phyloP scores from a whole-genome alignment of 1,284 basidiomycete species.

The Ustilago trichophora region DNA sequence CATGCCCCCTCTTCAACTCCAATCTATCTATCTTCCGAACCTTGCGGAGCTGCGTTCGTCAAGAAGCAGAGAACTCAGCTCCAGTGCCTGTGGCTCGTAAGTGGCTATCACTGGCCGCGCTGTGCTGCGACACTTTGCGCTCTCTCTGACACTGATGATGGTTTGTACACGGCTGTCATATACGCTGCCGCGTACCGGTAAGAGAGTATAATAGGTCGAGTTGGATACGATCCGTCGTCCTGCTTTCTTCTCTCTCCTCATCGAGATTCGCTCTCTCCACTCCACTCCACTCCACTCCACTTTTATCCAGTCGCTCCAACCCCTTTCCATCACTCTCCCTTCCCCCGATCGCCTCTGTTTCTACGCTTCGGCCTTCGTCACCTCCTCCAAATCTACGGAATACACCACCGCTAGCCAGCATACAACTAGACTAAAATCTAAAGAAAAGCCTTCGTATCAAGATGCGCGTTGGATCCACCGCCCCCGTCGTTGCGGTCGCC shows the following conservation, averaged over 20 bases:
- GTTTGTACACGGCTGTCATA: no score
- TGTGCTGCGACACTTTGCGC: no score
- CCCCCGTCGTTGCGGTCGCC: conserved; percentile 14
- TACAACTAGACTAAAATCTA: neutral
- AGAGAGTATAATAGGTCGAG: conserved; percentile 19
- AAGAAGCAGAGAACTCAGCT: no score
- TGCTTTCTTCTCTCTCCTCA: conserved; percentile 5
- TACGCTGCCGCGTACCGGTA: no score
- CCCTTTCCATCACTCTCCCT: no score
- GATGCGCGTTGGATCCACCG: conserved; percentile 20
- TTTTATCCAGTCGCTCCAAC: neutral
- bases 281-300: conserved; percentile 6
- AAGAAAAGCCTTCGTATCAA: conserved; percentile 2
- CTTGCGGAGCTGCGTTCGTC: no score
- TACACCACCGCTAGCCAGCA: neutral
- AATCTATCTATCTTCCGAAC: neutral
- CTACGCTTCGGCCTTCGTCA: neutral
- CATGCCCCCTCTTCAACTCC: neutral
- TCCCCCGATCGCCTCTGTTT: neutral
- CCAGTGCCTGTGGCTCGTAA: no score
- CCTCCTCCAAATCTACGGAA: neutral
- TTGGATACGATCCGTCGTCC: neutral
- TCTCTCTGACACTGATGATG: no score
- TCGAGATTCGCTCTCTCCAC: conserved; percentile 23
- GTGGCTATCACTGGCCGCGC: no score